Base-by-base conservation (phyloP, 768 basidiomycete species). In the Lepiota venenata region DNA sequence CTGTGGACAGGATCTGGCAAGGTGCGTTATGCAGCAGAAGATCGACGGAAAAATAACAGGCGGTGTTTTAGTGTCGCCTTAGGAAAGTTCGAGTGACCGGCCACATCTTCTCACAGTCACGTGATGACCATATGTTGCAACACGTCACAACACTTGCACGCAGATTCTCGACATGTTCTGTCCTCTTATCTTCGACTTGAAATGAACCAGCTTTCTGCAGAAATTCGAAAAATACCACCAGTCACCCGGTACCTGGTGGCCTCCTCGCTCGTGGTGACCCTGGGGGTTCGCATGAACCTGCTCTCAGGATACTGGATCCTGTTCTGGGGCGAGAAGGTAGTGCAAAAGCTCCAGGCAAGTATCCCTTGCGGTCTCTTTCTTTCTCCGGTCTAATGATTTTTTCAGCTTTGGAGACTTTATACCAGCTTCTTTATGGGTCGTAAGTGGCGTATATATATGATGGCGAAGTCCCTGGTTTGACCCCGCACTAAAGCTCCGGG, bases 141-240 rank as follows among this genome's bases (percentile, higher is more conserved):
- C 41, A 20, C 21, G 18, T 32, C 41, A 51, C 50, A 16, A 20
- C 46, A 29, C 15, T 7, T 27, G 27, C 7, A 22, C 21, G n/a
- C n/a, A n/a, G n/a, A n/a, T n/a, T n/a, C n/a, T n/a, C n/a, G n/a
- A n/a, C n/a, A 18, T 9, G 18, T 22, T 27, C 4, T 14, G 9
- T 27, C 18, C 25, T 45, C 44, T 7, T 22, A 14, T 25, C 16
- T 39, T 27, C 25, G 6, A 25, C 27, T 40, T n/a, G 39, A 22
- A 35, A 82, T 82, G 81, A 70, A 77, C 47, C 70, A 73, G 15
- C 63, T 84, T 36, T 20, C 77, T 2, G 74, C 79, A 18, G 87
- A 92, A 71, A 68, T 93, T 49, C 81, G 76, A 61, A 92, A 91
- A 72, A 89, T 93, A 1, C 91, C 92, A 0, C 87, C 87, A 32